Percentiles rank a stretch among this genome's conserved stretches.
Evolutionary conservation across 331 rosid species (phyloP).

Genomic region (Erythrophleum ivorense): DNA sequence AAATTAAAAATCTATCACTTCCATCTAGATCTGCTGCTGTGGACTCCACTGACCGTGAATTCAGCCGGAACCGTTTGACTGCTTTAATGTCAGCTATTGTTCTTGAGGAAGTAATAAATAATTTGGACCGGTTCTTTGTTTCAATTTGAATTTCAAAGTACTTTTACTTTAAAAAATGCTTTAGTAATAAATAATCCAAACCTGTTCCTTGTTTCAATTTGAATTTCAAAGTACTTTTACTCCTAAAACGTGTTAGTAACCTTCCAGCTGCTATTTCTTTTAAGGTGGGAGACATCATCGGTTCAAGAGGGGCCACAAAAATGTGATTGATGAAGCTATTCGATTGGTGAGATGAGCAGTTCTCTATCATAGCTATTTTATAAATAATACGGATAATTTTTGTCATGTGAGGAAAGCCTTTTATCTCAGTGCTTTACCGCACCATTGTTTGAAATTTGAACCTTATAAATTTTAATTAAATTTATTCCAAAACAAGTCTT

Average conservation of each 20-base stretch:
- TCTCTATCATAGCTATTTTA: conserved; percentile 17
- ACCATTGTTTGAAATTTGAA: too few species aligned
- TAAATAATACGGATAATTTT: conserved; percentile 20
- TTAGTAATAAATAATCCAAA: too few species aligned
- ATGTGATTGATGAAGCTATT: conserved; percentile 95
- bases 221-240: too few species aligned
- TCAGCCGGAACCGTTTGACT: conserved; percentile 86
- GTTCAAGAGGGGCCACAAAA: conserved; percentile 95
- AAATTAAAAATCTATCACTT: conserved; percentile 16
- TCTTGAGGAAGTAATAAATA: too few species aligned
- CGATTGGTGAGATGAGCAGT: conserved; percentile 73
- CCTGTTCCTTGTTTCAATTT: too few species aligned
- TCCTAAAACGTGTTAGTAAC: too few species aligned
- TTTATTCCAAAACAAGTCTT: too few species aligned
- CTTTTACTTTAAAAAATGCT: too few species aligned
- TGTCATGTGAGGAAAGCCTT: conserved; percentile 6
- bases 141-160: too few species aligned
- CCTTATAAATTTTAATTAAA: too few species aligned
- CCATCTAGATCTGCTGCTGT: conserved; percentile 93
- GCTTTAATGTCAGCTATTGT: too few species aligned
- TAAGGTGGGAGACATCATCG: conserved; percentile 94
- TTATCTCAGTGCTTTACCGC: conserved; percentile 5
- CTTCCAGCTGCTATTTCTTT: conserved; percentile 39
- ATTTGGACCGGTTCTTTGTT: too few species aligned
- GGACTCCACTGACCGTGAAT: conserved; percentile 82